These are phyloP conservation scores for Zymoseptoria brevis DNA, from an alignment of 2,329 filamentous ascomycete genomes.

Conservation along the genomic window DNA sequence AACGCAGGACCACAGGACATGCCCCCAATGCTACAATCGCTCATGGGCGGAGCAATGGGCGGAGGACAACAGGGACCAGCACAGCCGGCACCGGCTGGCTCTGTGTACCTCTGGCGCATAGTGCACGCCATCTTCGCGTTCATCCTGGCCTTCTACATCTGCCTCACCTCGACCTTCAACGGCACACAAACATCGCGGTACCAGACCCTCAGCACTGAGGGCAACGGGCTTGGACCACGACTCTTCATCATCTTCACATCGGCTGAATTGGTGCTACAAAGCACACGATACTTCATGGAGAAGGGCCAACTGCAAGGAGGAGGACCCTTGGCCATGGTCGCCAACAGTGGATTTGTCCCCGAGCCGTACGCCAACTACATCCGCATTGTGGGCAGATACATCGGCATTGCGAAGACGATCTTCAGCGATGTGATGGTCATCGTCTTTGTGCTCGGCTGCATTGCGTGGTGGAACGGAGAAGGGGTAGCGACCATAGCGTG, in stretches of 20 bases:
- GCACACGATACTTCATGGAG: conserved; percentile 62
- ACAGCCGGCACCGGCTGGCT: conserved; percentile 31
- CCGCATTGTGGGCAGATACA: conserved; percentile 55
- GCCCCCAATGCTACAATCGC: conserved; percentile 37
- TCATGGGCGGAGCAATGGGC: conserved; percentile 32
- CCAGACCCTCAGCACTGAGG: conserved; percentile 32
- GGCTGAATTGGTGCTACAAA: conserved; percentile 64
- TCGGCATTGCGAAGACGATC: conserved; percentile 63
- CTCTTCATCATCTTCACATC: conserved; percentile 80
- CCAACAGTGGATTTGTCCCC: conserved; percentile 54
- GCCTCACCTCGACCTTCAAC: conserved; percentile 58
- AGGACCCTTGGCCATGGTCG: conserved; percentile 57
- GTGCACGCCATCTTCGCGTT: conserved; percentile 67
- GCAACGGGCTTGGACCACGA: conserved; percentile 39
- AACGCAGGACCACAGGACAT: conserved; percentile 37
- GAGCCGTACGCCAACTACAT: conserved; percentile 56
- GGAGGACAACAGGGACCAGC: conserved; percentile 24
- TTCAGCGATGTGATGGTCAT: conserved; percentile 66
- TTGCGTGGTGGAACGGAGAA: conserved; percentile 40
- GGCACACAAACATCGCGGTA: conserved; percentile 55
- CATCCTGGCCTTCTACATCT: conserved; percentile 61
- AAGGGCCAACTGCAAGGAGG: conserved; percentile 49
- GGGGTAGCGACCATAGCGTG: conserved; percentile 13
- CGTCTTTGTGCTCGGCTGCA: conserved; percentile 63
- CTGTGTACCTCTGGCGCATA: conserved; percentile 58